Evolutionary conservation across 83 land plant genomes (phyloP).

Genomic region (Picea abies): DNA sequence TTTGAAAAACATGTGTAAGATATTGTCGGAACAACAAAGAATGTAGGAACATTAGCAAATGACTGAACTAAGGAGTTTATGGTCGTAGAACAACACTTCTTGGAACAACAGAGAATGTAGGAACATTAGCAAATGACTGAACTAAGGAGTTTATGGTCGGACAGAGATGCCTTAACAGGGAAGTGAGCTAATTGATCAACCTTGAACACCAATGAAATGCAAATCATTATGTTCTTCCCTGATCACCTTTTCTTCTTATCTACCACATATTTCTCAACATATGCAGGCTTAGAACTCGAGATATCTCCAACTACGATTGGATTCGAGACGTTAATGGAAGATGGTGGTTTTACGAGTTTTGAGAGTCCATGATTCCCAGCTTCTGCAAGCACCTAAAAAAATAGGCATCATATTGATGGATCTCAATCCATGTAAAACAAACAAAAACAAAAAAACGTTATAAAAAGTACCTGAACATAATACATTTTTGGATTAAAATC

Average conservation of each 20-base stretch:
- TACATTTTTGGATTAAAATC: neutral
- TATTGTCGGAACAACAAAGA: too few species aligned
- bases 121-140: conserved; percentile 26
- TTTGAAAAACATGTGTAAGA: too few species aligned
- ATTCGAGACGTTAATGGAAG: neutral
- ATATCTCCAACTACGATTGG: neutral
- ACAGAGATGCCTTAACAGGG: too few species aligned
- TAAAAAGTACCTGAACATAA: neutral
- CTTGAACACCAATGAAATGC: too few species aligned
- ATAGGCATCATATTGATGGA: neutral
- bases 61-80: conserved; percentile 25
- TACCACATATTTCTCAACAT: neutral
- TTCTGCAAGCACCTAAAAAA: conserved; percentile 4
- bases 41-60: conserved; percentile 20
- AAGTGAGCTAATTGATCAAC: too few species aligned
- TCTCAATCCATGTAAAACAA: neutral
- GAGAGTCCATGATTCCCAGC: neutral
- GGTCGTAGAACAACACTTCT: too few species aligned
- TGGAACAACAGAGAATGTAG: too few species aligned
- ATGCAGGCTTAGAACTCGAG: neutral
- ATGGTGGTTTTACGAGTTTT: neutral
- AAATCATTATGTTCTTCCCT: conserved; percentile 12
- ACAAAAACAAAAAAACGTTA: neutral
- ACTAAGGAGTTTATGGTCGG: conserved; percentile 15
- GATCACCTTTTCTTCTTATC: conserved; percentile 1